Conservation (phyloP, 2,329 filamentous ascomycete genomes). For the Daldinia eschscholtzii region DNA sequence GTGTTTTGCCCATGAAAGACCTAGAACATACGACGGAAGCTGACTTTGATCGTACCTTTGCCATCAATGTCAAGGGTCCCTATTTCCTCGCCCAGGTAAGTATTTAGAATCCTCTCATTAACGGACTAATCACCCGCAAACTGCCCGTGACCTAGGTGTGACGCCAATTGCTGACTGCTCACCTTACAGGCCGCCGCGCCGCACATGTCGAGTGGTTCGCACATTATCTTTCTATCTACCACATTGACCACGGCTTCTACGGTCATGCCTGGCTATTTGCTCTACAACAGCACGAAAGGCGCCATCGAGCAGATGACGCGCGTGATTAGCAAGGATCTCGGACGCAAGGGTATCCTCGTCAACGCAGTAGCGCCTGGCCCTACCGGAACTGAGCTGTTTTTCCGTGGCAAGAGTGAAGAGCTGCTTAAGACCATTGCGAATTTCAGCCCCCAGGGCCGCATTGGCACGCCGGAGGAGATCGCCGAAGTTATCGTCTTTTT, state of each 20-base stretch:
- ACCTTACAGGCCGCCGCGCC: conserved; percentile 55
- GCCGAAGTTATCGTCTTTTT: conserved; percentile 61
- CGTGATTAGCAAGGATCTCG: conserved; percentile 67
- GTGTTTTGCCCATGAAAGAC: conserved; percentile 56
- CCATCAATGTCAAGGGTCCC: conserved; percentile 55
- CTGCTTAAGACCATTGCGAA: conserved; percentile 58
- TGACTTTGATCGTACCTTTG: conserved; percentile 41
- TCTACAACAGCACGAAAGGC: conserved; percentile 69
- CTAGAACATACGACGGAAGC: conserved; percentile 47
- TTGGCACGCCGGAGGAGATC: conserved; percentile 64
- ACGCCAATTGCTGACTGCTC: conserved; percentile 13
- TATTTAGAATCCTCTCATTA: not conserved
- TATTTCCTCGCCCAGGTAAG: conserved; percentile 56
- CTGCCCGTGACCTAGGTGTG: not conserved
- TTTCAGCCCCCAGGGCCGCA: conserved; percentile 59
- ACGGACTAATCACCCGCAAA: not conserved
- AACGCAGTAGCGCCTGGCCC: conserved; percentile 66
- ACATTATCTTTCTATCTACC: conserved; percentile 57
- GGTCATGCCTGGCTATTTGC: conserved; percentile 61
- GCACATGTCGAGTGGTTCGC: conserved; percentile 56
- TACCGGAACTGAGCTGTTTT: conserved; percentile 68
- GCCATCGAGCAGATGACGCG: conserved; percentile 71
- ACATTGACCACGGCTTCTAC: conserved; percentile 53
- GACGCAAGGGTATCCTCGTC: conserved; percentile 62
- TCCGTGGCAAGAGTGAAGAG: conserved; percentile 62